Conservation (phyloP, 2,329 filamentous ascomycete species). For the Akanthomyces lecanii region DNA sequence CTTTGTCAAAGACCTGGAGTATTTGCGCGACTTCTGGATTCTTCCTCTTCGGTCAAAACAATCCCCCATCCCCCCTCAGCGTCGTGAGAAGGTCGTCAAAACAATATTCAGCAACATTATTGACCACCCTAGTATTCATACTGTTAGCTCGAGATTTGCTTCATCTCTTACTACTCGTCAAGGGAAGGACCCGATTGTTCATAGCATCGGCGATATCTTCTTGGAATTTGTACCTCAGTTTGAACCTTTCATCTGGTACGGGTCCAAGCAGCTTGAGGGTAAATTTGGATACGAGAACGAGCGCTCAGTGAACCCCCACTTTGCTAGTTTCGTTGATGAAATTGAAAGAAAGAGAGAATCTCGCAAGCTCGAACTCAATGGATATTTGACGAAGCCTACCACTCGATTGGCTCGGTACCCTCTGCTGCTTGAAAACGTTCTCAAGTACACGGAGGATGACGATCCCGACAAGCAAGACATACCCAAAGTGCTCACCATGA, state of each 20-base stretch:
- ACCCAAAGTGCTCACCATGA: slow-evolving; percentile 80
- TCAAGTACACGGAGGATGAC: slow-evolving; percentile 86
- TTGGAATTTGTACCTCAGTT: slow-evolving; percentile 88
- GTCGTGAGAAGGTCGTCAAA: slow-evolving; percentile 84
- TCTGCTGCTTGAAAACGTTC: slow-evolving; percentile 81
- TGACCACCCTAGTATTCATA: slow-evolving; percentile 75
- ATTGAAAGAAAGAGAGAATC: slow-evolving; percentile 95
- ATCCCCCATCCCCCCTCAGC: slow-evolving; percentile 84
- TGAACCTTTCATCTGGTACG: slow-evolving; percentile 93
- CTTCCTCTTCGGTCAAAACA: slow-evolving; percentile 75
- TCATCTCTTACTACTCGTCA: slow-evolving; percentile 85
- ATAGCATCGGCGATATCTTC: slow-evolving; percentile 91
- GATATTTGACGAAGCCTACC: slow-evolving; percentile 95
- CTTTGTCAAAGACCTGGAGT: slow-evolving; percentile 98
- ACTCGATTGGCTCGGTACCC: slow-evolving; percentile 93
- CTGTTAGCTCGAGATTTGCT: slow-evolving; percentile 83
- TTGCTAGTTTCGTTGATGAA: slow-evolving; percentile 90
- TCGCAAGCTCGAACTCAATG: slow-evolving; percentile 92
- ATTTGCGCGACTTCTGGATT: slow-evolving; percentile 98
- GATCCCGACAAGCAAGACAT: slow-evolving; percentile 90
- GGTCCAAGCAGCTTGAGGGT: slow-evolving; percentile 89
- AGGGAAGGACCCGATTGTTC: slow-evolving; percentile 83
- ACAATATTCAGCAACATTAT: slow-evolving; percentile 96
- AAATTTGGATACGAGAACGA: slow-evolving; percentile 99
- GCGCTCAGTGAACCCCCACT: slow-evolving; percentile 77